phyloP scores from a whole-genome alignment of 805 yeast genomes.

The Metschnikowia kunwiensis region DNA sequence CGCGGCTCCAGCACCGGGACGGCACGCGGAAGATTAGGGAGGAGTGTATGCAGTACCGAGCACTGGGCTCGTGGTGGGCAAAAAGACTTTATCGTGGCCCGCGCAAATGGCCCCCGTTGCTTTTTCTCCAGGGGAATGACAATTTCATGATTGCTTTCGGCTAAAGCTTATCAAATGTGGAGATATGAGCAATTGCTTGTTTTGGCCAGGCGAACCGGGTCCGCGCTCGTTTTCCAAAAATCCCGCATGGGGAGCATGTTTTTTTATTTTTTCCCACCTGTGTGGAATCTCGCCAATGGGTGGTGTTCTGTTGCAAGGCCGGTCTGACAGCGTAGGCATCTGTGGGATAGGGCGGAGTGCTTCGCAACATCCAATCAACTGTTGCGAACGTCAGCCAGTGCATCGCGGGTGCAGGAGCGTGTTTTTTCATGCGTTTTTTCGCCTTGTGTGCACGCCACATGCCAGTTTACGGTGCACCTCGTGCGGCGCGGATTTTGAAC shows the following conservation, averaged over 20 bases:
- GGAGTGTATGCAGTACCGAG: background rate
- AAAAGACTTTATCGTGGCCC: too few species aligned
- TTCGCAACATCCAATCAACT: slow-evolving; percentile 4
- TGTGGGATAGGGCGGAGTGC: slow-evolving; percentile 1
- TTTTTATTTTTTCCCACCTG: background rate
- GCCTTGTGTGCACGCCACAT: background rate
- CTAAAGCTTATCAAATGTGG: too few species aligned
- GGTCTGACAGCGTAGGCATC: slow-evolving; percentile 1
- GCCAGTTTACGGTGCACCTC: slow-evolving; percentile 7
- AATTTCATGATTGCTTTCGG: too few species aligned
- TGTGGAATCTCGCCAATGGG: slow-evolving; percentile 7
- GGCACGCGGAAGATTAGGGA: background rate
- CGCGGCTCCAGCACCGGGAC: slow-evolving; percentile 1
- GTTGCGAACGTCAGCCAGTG: slow-evolving; percentile 7
- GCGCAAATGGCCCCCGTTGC: too few species aligned
- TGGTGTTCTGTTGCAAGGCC: slow-evolving; percentile 6
- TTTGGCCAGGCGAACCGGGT: too few species aligned
- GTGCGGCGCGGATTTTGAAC: too few species aligned
- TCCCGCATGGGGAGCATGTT: background rate
- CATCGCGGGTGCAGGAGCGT: background rate
- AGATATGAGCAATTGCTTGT: too few species aligned
- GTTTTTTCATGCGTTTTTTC: background rate
- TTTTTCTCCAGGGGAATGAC: too few species aligned
- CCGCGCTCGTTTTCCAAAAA: background rate
- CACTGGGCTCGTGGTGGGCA: background rate